phyloP scores from a whole-genome alignment of 2,329 filamentous ascomycete genomes.

The Xylaria sp. region DNA sequence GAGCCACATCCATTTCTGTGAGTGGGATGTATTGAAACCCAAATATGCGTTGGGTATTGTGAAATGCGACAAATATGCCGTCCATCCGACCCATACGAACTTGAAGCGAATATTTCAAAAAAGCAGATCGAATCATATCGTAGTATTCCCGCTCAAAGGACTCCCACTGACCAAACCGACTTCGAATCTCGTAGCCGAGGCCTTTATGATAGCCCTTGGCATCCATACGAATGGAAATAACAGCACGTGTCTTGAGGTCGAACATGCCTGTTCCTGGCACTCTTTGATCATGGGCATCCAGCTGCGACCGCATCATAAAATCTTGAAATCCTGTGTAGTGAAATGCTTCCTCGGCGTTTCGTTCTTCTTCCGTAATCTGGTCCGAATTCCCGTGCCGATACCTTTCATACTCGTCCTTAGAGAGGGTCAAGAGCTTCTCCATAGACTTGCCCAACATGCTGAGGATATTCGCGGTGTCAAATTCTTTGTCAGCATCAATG shows the following conservation, averaged over 20 bases:
- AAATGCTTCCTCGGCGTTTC: constrained; percentile 78
- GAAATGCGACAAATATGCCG: constrained; percentile 95
- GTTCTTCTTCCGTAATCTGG: constrained; percentile 76
- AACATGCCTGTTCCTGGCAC: constrained; percentile 94
- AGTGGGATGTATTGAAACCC: constrained; percentile 95
- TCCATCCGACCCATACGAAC: constrained; percentile 99
- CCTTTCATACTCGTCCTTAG: constrained; percentile 84
- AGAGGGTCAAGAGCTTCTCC: constrained; percentile 91
- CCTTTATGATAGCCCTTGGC: constrained; percentile 76
- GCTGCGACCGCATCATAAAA: constrained; percentile 93
- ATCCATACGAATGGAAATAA: constrained; percentile 92
- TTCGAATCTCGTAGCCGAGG: constrained; percentile 86
- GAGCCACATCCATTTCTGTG: constrained; percentile 84
- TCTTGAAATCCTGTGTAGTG: constrained; percentile 89
- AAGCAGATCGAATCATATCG: constrained; percentile 94
- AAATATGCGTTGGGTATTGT: constrained; percentile 95
- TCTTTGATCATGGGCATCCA: constrained; percentile 88
- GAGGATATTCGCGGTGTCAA: constrained; percentile 84
- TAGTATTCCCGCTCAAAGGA: constrained; percentile 97
- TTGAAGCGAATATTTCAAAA: constrained; percentile 96
- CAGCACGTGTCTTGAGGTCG: constrained; percentile 94
- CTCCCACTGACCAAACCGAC: constrained; percentile 80
- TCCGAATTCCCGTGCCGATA: constrained; percentile 78
- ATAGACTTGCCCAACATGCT: constrained; percentile 95
- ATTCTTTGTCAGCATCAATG: constrained; percentile 96